Evolutionary conservation across 2,329 filamentous ascomycete species (phyloP), one percentile per base, ranked within the genome.

Genomic region (Phyllosticta paracitricarpa): DNA sequence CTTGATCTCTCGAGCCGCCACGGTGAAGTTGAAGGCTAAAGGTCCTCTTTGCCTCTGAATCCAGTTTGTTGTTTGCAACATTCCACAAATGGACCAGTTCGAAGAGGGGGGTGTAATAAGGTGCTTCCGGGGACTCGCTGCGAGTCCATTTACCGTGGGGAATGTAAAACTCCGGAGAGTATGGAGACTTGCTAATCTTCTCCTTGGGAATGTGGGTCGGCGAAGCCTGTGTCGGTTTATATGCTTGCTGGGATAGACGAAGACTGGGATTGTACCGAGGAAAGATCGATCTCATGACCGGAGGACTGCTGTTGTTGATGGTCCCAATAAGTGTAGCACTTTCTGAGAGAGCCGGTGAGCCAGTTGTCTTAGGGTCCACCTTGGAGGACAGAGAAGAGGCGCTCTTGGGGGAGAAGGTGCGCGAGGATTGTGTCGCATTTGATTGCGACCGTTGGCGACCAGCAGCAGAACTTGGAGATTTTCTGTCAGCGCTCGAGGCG

Each of bases 261-360:
- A 89, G 70, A 1, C 81, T 81, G 2, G 84, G 86, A 68, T 92
- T 85, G 69, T 91, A 91, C 30, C 82, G 80, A 7, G 89, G 89
- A 67, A 92, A 92, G 67, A 92, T 91, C 25, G 88, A 91, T 33
- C 83, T 81, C 67, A 89, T 80, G 0, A 81, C 52, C 52, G 60
- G 51, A 8, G 60, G 60, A 53, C 60, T 62, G 14, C 33, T 55
- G 22, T 62, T 51, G 28, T 51, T 57, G 19, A 61, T 17, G 35
- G 68, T 70, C 64, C 72, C 69, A 9, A 75, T 73, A 14, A 75
- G 66, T 9, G 73, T 75, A 28, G 69, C 65, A 61, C 68, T 67
- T 57, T 69, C 69, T 12, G 62, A 65, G 35, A 62, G 56, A 17
- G 61, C 48, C 2, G 61, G 58, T 12, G 56, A 59, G 4, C 28